These are phyloP conservation scores for Alternaria novae-zelandiae DNA, from an alignment of 2,329 filamentous ascomycete genomes.

Conservation along the genomic window DNA sequence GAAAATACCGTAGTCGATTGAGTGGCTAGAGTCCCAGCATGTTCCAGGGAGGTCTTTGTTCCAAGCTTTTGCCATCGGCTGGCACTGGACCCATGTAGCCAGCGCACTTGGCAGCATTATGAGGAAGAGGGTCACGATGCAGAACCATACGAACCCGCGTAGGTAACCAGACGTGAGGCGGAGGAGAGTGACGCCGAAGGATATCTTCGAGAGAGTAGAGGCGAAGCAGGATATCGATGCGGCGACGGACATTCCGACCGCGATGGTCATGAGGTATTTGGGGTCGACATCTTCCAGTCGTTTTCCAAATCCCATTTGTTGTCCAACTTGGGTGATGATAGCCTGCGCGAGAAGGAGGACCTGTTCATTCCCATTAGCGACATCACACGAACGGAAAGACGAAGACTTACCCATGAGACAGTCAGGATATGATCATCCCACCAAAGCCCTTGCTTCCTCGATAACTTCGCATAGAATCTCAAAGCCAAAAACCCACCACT, in stretches of 20 bases:
- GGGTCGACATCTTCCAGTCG: constrained; percentile 21
- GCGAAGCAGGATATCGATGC: constrained; percentile 35
- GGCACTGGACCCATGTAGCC: constrained; percentile 29
- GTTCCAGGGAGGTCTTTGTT: constrained; percentile 18
- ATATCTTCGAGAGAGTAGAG: constrained; percentile 35
- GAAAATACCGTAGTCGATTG: constrained; percentile 35
- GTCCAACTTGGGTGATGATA: constrained; percentile 27
- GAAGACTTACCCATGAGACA: constrained; percentile 28
- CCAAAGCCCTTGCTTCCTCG: constrained; percentile 33
- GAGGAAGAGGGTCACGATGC: constrained; percentile 30
- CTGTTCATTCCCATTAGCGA: constrained; percentile 15
- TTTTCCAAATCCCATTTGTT: constrained; percentile 32
- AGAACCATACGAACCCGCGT: constrained; percentile 32
- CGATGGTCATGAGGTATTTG: constrained; percentile 22
- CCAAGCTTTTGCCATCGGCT: constrained; percentile 24
- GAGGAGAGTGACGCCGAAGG: constrained; percentile 37
- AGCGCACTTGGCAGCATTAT: constrained; percentile 34
- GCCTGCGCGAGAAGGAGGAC: constrained; percentile 28
- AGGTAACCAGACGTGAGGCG: constrained; percentile 24
- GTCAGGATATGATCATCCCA: constrained; percentile 40
- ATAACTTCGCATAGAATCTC: constrained; percentile 36
- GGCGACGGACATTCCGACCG: constrained; percentile 20
- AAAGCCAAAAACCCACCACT: constrained; percentile 29
- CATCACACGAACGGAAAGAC: too few species aligned
- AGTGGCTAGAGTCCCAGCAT: constrained; percentile 26